Percentiles rank a stretch among this genome's conserved stretches.
Evolutionary conservation across 495 filamentous ascomycete genomes (phyloP).

Genomic region (Cercophora newfieldiana): DNA sequence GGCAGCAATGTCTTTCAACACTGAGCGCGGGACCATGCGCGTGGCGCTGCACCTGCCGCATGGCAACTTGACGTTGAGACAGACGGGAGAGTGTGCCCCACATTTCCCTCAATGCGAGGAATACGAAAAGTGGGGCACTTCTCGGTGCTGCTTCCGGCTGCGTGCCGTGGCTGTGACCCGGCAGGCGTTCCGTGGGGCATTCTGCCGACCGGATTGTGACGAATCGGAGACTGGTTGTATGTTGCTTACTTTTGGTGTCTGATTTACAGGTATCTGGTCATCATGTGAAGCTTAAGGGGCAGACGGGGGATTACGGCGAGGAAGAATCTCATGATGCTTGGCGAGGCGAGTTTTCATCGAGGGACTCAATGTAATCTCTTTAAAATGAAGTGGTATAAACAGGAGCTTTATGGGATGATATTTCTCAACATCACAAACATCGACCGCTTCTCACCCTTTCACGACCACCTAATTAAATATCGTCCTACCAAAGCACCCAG

Average conservation of each 20-base stretch:
- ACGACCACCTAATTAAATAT: background rate
- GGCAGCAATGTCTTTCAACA: background rate
- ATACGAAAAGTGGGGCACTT: conserved; percentile 6
- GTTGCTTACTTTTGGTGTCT: background rate
- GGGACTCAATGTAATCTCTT: no score
- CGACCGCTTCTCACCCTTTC: background rate
- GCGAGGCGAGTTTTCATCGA: background rate
- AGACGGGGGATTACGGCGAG: background rate
- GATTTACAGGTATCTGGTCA: background rate
- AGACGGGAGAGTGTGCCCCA: background rate
- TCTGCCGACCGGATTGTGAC: background rate
- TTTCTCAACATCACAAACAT: background rate
- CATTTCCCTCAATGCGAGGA: conserved; percentile 6
- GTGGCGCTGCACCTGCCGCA: background rate
- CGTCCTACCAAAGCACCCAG: conserved; percentile 38
- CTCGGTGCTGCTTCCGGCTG: background rate
- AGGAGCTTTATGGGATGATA: background rate
- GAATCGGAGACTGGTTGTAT: background rate
- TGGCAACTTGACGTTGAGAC: background rate
- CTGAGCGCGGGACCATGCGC: background rate
- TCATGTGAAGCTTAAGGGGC: background rate
- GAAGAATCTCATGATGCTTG: background rate
- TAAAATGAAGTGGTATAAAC: no score
- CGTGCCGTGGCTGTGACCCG: conserved; percentile 1
- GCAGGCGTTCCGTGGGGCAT: background rate